Conservation (phyloP, 2,329 filamentous ascomycete genomes). For the Biscogniauxia sp. region DNA sequence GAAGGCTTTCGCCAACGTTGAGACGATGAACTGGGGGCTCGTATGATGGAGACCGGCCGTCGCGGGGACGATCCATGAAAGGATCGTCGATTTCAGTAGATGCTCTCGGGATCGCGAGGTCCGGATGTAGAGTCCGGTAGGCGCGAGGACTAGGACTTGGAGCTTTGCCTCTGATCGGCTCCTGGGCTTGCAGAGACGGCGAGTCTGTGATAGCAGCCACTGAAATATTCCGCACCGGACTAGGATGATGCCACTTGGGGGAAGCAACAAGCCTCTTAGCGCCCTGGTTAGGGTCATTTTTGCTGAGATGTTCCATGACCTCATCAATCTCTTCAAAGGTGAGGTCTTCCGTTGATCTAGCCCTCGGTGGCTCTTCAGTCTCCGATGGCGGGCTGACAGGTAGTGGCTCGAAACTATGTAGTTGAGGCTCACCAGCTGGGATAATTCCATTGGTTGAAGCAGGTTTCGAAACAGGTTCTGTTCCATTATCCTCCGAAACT, state of each 20-base stretch:
- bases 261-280: constrained; percentile 61
- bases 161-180: constrained; percentile 62
- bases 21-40: constrained; percentile 61
- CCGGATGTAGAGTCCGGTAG: constrained; percentile 46
- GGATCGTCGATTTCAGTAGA: constrained; percentile 61
- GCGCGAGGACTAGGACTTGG: constrained; percentile 70
- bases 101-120: constrained; percentile 44
- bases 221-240: constrained; percentile 38
- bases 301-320: constrained; percentile 83
- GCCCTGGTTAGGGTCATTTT: constrained; percentile 69
- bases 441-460: constrained; percentile 2
- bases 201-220: constrained; percentile 41
- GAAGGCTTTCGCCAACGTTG: constrained; percentile 60
- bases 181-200: constrained; percentile 52
- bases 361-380: constrained; percentile 20
- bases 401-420: constrained; percentile 33
- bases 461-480: constrained; percentile 6
- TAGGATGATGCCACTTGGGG: constrained; percentile 46
- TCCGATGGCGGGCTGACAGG: constrained; percentile 32
- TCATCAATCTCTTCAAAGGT: constrained; percentile 87
- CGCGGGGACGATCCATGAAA: constrained; percentile 52
- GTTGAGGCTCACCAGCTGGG: constrained; percentile 24
- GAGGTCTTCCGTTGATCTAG: constrained; percentile 37
- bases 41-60: constrained; percentile 44
- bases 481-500: constrained; percentile 23